phyloP scores from a whole-genome alignment of 23 red algal genomes.

The Gracilaria gracilis region DNA sequence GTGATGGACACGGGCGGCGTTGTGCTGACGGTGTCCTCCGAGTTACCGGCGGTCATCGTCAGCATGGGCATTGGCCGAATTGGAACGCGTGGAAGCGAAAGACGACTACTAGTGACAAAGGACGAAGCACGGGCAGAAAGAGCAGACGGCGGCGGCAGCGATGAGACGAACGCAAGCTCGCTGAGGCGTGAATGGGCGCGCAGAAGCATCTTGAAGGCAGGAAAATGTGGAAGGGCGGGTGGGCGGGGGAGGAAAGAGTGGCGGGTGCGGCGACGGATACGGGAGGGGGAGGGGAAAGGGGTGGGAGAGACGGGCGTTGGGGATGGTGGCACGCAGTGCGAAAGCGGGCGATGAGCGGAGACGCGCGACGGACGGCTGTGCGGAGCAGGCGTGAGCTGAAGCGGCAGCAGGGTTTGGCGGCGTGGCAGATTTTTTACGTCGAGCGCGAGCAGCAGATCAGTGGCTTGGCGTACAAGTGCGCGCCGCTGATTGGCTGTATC shows the following conservation, averaged over 20 bases:
- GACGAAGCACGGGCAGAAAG: background rate
- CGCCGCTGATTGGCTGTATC: conserved; percentile 1
- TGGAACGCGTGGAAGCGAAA: background rate
- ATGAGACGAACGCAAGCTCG: background rate
- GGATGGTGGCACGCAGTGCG: too few relatives aligned
- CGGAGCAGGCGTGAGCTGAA: background rate
- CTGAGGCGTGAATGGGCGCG: background rate
- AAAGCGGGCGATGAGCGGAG: too few relatives aligned
- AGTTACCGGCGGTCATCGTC: conserved; percentile 10
- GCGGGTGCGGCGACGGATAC: background rate
- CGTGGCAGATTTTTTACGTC: background rate
- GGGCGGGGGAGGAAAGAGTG: background rate
- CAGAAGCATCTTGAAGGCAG: background rate
- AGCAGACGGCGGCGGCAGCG: background rate
- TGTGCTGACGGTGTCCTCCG: background rate
- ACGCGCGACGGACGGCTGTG: background rate
- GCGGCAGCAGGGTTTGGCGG: background rate
- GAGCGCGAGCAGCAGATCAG: conserved; percentile 5
- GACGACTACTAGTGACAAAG: background rate
- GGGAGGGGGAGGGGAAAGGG: background rate
- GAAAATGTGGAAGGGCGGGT: too few relatives aligned
- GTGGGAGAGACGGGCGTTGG: background rate
- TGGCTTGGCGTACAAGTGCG: background rate
- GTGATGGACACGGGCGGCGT: background rate
- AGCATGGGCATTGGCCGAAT: background rate